phyloP scores from a whole-genome alignment of 2,329 filamentous ascomycete species.

The Tricladium varicosporioides region DNA sequence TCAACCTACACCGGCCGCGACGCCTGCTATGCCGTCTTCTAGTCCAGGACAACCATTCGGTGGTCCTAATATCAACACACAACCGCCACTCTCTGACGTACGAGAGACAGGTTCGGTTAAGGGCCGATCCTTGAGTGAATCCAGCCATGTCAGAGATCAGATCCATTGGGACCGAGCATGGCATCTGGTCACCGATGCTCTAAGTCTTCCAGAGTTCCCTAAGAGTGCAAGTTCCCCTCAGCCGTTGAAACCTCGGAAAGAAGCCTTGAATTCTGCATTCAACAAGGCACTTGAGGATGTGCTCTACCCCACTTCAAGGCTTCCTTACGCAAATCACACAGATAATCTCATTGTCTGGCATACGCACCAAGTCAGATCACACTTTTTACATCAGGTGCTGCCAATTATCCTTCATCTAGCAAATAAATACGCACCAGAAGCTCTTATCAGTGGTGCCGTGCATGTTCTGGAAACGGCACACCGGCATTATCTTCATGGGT shows the following conservation, averaged over 20 bases:
- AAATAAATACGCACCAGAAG: slow-evolving; percentile 36
- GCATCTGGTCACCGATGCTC: slow-evolving; percentile 57
- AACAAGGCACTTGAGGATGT: slow-evolving; percentile 52
- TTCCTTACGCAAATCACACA: slow-evolving; percentile 50
- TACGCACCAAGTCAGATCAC: slow-evolving; percentile 56
- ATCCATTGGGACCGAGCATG: slow-evolving; percentile 60
- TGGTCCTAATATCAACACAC: slow-evolving; percentile 7
- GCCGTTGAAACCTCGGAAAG: slow-evolving; percentile 16
- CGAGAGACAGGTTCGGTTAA: slow-evolving; percentile 5
- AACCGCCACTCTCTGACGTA: slow-evolving; percentile 1
- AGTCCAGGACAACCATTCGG: slow-evolving; percentile 28
- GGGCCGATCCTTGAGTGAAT: slow-evolving; percentile 4
- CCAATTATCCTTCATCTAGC: slow-evolving; percentile 49
- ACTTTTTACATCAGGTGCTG: slow-evolving; percentile 59
- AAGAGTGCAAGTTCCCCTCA: slow-evolving; percentile 39
- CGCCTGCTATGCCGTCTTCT: slow-evolving; percentile 26
- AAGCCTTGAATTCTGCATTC: slow-evolving; percentile 41
- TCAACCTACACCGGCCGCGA: slow-evolving; percentile 30
- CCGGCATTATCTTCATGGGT: slow-evolving; percentile 54
- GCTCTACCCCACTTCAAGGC: slow-evolving; percentile 44
- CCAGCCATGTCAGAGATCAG: slow-evolving; percentile 39
- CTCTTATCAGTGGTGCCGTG: slow-evolving; percentile 51
- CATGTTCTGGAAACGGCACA: slow-evolving; percentile 59
- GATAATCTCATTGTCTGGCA: slow-evolving; percentile 61
- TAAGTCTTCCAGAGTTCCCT: slow-evolving; percentile 54